These are phyloP conservation scores for Pelargonium nanum DNA, from an alignment of 345 rosid genomes.

Conservation along the genomic window DNA sequence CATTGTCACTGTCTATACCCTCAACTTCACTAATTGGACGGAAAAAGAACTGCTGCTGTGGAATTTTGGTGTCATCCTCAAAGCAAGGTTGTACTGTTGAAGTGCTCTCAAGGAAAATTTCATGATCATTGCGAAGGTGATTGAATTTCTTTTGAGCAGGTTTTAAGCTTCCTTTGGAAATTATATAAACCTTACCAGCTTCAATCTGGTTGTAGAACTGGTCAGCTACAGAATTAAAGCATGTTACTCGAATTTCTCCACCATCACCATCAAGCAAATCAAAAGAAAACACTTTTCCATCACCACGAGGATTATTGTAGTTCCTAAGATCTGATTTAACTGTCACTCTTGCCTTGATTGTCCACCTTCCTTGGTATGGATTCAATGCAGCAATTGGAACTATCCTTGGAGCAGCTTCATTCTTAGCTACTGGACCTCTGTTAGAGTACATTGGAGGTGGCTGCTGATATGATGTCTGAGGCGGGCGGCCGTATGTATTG, in stretches of 20 bases:
- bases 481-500: constrained; percentile 19
- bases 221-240: constrained; percentile 82
- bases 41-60: constrained; percentile 65
- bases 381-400: constrained; percentile 73
- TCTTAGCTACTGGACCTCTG: constrained; percentile 61
- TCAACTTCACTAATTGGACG: constrained; percentile 57
- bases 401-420: constrained; percentile 57
- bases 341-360: constrained; percentile 85
- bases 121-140: constrained; percentile 76
- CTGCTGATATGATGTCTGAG: constrained; percentile 33
- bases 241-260: constrained; percentile 90
- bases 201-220: constrained; percentile 69
- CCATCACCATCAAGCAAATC: constrained; percentile 86
- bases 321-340: constrained; percentile 63
- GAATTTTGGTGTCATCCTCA: constrained; percentile 67
- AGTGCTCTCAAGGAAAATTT: constrained; percentile 48
- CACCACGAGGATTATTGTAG: constrained; percentile 69
- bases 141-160: constrained; percentile 82
- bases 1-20: constrained; percentile 49
- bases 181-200: constrained; percentile 62
- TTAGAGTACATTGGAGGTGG: constrained; percentile 51
- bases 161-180: constrained; percentile 64
- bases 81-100: constrained; percentile 56
- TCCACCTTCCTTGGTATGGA: constrained; percentile 91
- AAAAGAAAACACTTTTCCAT: constrained; percentile 80